Evolutionary conservation across 2,329 filamentous ascomycete species (phyloP), one percentile per base, ranked within the genome.

Genomic region (Bipolaris zeicola): DNA sequence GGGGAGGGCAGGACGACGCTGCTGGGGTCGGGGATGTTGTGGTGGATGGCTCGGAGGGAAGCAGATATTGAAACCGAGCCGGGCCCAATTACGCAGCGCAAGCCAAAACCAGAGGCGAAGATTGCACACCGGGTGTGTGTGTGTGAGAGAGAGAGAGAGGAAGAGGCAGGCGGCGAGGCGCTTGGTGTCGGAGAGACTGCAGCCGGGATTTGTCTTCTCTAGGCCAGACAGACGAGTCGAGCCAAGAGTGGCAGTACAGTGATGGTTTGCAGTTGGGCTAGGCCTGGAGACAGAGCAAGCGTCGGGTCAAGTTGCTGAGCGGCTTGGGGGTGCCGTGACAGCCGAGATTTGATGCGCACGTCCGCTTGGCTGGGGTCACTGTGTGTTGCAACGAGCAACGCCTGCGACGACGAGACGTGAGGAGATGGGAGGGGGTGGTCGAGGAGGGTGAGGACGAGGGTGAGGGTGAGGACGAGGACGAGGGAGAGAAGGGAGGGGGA

Each of bases 321-420:
- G 38, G 54, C 50, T 46, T 48, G 54, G 50, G 54, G 50, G 43
- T 57, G 54, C 54, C 54, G 54, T 52, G 36, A 44, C 54, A 57
- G 39, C 50, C 54, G 54, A 57, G 50, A 57, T 57, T 53, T 33
- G 50, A 44, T 37, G 54, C 54, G 54, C 54, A 57, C 54, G 54
- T 57, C 54, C 54, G 54, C 36, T 53, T 42, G 50, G 50, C 48
- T 50, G 44, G 51, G 50, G 44, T 39, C 48, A 44, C 50, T 44
- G 54, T 44, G 54, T 53, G 61, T 60, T 56, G 61, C 59, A 58
- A 60, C 62, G 61, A 63, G 60, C 59, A 59, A 55, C 58, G 59
- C 57, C 64, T 63, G 62, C 59, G 61, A 58, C 59, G 61, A 58
- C 54, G 38, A 48, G 50, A 57, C 45, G 56, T 56, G 42, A 56